These are phyloP conservation scores for Acacia melanoxylon DNA, from an alignment of 306 rosid genomes.

Conservation along the genomic window DNA sequence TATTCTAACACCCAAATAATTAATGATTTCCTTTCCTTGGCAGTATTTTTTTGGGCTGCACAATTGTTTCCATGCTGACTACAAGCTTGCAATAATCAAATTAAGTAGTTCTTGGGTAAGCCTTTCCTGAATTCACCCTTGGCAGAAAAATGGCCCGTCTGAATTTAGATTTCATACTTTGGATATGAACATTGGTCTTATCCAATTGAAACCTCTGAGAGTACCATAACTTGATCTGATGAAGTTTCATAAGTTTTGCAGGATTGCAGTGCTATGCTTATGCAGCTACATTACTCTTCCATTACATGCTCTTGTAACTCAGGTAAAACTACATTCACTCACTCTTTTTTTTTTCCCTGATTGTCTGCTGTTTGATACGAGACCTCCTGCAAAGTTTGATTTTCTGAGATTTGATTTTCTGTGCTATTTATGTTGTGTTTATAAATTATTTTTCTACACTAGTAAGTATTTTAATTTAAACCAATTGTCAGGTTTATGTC, in stretches of 20 bases:
- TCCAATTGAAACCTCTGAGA: conserved; percentile 4
- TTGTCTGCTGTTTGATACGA: not conserved
- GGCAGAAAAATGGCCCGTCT: not conserved
- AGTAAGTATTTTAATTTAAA: no score
- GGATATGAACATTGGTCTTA: not conserved
- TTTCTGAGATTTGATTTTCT: not conserved
- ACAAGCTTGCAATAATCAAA: conserved; percentile 56
- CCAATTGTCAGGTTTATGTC: no score
- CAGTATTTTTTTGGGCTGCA: conserved; percentile 71
- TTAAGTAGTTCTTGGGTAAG: conserved; percentile 74
- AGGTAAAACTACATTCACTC: conserved; percentile 43
- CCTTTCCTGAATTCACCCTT: conserved; percentile 19
- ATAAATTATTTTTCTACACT: no score
- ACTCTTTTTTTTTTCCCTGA: not conserved
- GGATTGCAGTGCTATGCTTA: conserved; percentile 57
- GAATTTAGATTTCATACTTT: not conserved
- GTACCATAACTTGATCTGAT: not conserved
- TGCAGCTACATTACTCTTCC: conserved; percentile 96
- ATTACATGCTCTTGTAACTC: conserved; percentile 84
- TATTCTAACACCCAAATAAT: conserved; percentile 7
- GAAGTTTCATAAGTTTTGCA: conserved; percentile 31
- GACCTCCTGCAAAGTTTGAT: not conserved
- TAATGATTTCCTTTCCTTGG: conserved; percentile 29
- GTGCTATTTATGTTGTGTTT: no score
- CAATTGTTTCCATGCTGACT: conserved; percentile 74